Base-by-base conservation (phyloP, 257 asterid species). In the Ilex aquifolium region DNA sequence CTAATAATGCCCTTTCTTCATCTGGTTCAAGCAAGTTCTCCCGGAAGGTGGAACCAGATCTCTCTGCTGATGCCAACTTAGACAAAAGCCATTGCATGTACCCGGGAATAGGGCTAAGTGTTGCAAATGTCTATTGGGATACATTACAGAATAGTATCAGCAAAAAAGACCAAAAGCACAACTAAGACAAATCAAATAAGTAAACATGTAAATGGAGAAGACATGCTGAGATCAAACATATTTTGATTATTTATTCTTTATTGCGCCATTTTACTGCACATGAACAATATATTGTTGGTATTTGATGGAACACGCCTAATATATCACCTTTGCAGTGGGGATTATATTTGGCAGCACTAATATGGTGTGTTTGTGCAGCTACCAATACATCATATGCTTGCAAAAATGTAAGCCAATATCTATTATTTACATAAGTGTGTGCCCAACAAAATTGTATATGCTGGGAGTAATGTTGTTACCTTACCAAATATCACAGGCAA, bases 31-130 rank as follows among this genome's bases (percentile, higher is more conserved):
- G 85, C 85, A 92, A 69, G 83, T 73, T 79, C 72, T 92, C 99
- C 30, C 77, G 70, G 77, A 87, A 88, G 63, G 91, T 73, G 61
- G 96, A 72, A 67, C 67, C 82, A 67, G 93, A 80, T 61, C 77
- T 78, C 77, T 82, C 95, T 44, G 86, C 76, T 31, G 91, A 78
- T 56, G 77, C 84, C 84, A 92, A 76, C 83, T 92, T 92, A 61
- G 93, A 72, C 44, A 80, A 76, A 69, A 92, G 90, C 96, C 99
- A 92, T 62, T 78, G 86, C 95, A 84, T 82, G 76, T 65, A 92
- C 69, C 96, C 99, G 51, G 99, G 96, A 56, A 92, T 82, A 59
- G 99, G 99, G 76, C 99, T 92, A 71, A 92, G 97, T 13, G 99
- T 92, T 59, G 99, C 97, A 67, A 92, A 92, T 59, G 88, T 84